Evolutionary conservation across 169 alveolate species (phyloP), one percentile per base, ranked within the genome.

Genomic region (Babesia gibsoni): DNA sequence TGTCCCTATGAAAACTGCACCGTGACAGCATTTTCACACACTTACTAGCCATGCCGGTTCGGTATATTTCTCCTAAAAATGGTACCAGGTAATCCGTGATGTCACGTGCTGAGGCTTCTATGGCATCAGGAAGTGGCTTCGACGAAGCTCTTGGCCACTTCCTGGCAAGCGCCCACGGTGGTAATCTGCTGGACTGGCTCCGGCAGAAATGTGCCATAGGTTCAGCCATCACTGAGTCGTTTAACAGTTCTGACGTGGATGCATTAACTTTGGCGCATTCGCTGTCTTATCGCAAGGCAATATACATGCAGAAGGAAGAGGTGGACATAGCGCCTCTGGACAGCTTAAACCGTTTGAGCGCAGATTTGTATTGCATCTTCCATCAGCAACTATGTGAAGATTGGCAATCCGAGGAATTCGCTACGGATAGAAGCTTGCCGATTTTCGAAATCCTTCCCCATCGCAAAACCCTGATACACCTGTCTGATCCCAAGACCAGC

Each of bases 81-180:
- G n/a, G n/a, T n/a, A n/a, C n/a, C n/a, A n/a, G n/a, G n/a, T n/a
- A n/a, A n/a, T n/a, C n/a, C n/a, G 46, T 12, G 48, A 61, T 61
- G 58, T 77, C 82, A n/a, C 59, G 79, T 32, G 54, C 86, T 27
- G 86, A 77, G 23, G 39, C 65, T 32, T 77, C 86, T 14, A 27
- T 54, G 54, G 67, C 45, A n/a, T 67, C 82, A 22, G 69, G 69
- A 18, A 77, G 82, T 48, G 73, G 72, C 67, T 67, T 67, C 82
- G 86, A 67, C 52, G 86, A 77, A 23, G 86, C 52, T 66, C 67
- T 77, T 42, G 39, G 86, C 50, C 57, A 46, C 27, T 56, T 77
- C 66, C 53, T 67, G 52, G 12, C 67, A 36, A 58, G 49, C 41
- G 65, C 73, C 0, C 72, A 50, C 41, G 57, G 72, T 43, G 74